Evolutionary conservation across 345 rosid genomes (phyloP).

Genomic region (Eucalyptus paniculata): DNA sequence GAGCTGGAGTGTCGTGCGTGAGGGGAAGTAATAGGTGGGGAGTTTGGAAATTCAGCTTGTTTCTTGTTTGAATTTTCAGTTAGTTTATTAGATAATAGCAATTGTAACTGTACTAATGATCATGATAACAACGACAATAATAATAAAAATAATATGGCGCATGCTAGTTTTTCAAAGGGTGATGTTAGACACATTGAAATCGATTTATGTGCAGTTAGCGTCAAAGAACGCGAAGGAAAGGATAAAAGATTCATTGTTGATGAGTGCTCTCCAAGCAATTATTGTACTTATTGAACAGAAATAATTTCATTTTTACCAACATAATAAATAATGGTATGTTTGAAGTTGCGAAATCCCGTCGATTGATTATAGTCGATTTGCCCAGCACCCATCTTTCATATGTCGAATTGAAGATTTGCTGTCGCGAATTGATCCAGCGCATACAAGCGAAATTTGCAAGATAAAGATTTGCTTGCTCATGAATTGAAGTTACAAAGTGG

Average conservation of each 20-base stretch:
- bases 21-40: background rate
- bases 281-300: fast-evolving
- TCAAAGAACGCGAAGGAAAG: fast-evolving
- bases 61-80: background rate
- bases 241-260: background rate
- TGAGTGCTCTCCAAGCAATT: fast-evolving
- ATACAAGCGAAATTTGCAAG: background rate
- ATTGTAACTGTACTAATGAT: background rate
- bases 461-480: background rate
- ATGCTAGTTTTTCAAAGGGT: background rate
- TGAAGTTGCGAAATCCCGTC: fast-evolving
- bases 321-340: background rate
- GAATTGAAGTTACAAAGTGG: background rate
- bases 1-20: background rate
- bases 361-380: fast-evolving
- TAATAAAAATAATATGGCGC: background rate
- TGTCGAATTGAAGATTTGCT: background rate
- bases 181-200: background rate
- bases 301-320: background rate
- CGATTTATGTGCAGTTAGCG: fast-evolving
- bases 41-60: background rate
- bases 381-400: background rate
- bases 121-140: fast-evolving
- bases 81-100: background rate
- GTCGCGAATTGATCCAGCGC: background rate